Evolutionary conservation across 1,284 basidiomycete genomes (phyloP), one percentile per base, ranked within the genome.

Genomic region (Binderoboletus segoi): DNA sequence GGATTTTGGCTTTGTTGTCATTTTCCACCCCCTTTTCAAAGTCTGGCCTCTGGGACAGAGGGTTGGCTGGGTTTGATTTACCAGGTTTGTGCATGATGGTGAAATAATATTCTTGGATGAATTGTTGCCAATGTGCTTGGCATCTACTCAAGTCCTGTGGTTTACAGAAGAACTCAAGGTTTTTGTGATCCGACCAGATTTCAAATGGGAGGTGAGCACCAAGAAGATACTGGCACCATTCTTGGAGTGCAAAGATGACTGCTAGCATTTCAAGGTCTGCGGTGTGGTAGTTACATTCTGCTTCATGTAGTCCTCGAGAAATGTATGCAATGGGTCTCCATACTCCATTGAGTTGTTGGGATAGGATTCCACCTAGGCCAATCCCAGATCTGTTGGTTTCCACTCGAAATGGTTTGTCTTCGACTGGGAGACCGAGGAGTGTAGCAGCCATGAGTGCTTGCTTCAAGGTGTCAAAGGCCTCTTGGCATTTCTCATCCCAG

Each of bases 401-500:
- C 8, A 32, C 12, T 12, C 12, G 7, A 12, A 32, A 35, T 4
- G 5, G 33, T 11, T 35, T 13, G 33, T 6, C 15, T 11, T 35
- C 33, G 11, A 16, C 15, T 35, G 33, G 33, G 11, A 32, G 7
- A 1, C 16, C 21, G 0, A 49, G n/a, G 0, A 8, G 4, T 0
- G 56, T 28, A 5, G 50, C 23, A 2, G 28, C 18, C 1, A 24
- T 37, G 0, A 48, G 3, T 0, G 24, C 4, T 0, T 11, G 2
- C n/a, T 54, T 54, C 0, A 51, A 77, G 65, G 4, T 68, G 52
- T 0, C 75, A 63, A 56, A 73, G 82, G 16, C 69, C 61, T 8
- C 66, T 30, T 18, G 83, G 75, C 58, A 82, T 82, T 2, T 68
- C 48, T n/a, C n/a, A n/a, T n/a, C n/a, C n/a, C n/a, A n/a, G n/a